A percentile compares a stretch with the other conserved stretches of the same genome.
Conservation (phyloP, 2,329 filamentous ascomycete species). For the Alternaria novae-zelandiae region DNA sequence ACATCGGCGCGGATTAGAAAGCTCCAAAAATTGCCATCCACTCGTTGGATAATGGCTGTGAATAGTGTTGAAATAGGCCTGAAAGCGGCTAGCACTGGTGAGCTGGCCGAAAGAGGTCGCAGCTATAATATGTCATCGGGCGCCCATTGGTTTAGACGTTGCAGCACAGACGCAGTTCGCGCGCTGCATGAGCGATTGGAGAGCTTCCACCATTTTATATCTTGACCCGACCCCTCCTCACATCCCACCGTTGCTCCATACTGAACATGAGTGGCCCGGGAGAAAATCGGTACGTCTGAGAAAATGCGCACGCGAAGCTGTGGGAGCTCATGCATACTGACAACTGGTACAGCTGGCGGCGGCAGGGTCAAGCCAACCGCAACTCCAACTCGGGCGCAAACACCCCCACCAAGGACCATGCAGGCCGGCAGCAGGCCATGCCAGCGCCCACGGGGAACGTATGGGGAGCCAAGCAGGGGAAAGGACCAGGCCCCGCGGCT, state of each 20-base stretch:
- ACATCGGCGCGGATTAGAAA: conserved; percentile 19
- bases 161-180: conserved; percentile 31
- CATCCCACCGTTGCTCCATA: conserved; percentile 32
- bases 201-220: conserved; percentile 39
- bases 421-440: conserved; percentile 39
- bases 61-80: conserved; percentile 13
- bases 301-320: background rate
- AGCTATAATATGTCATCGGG: conserved; percentile 13
- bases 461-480: conserved; percentile 43
- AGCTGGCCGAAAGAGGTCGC: conserved; percentile 22
- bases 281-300: conserved; percentile 43
- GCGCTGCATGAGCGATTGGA: conserved; percentile 27
- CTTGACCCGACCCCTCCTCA: conserved; percentile 34
- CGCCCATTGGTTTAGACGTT: conserved; percentile 25
- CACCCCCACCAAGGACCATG: conserved; percentile 43
- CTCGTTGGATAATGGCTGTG: conserved; percentile 15
- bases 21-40: conserved; percentile 20
- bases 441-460: conserved; percentile 41
- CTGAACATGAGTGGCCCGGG: conserved; percentile 48
- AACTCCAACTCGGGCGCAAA: conserved; percentile 39
- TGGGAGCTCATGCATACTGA: conserved; percentile 15
- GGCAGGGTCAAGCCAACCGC: conserved; percentile 42
- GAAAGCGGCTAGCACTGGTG: conserved; percentile 24
- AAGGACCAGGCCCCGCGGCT: conserved; percentile 28
- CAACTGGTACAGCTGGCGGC: conserved; percentile 40